Base-by-base conservation (phyloP, 2,329 filamentous ascomycete genomes). In the Pestalotiopsis sp. region DNA sequence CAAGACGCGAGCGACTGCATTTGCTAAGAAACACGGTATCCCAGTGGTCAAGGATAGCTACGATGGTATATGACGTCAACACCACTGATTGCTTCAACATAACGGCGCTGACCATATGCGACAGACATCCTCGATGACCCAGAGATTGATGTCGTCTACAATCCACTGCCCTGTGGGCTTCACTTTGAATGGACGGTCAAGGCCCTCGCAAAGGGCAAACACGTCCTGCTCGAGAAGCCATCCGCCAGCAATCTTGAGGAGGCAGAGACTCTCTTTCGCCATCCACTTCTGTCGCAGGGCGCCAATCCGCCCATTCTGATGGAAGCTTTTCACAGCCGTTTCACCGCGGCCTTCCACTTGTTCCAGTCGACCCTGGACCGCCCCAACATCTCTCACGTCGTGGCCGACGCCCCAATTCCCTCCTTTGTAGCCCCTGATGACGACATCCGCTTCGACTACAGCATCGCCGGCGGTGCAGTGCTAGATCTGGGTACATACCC, bases 211-310 rank as follows among this genome's bases (percentile, higher is more conserved):
- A 80, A 79, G 2, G 81, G 80, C 7, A 85, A 84, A 66, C 82
- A 84, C 69, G 82, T 85, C 23, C 77, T 84, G 0, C 74, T 84
- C 11, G 83, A 85, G 70, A 85, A 85, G 70, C 83, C 83, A 0
- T 76, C 79, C 1, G 76, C 76, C 6, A 77, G 78, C 7, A 84
- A 83, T 70, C 71, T 77, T 1, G 68, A 63, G 0, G 80, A 84
- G 72, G 81, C 81, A 0, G 65, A 69, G 1, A 69, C 68, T 0
- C 73, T 84, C 7, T 82, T 82, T 67, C 66, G 73, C 0, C 70
- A 79, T 4, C 74, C 76, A 0, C 57, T 74, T 45, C 69, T 77
- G 49, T 73, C 70, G 17, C 65, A 74, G 2, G 71, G 75, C 0
- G 72, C 38, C 36, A 56, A 74, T 17, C 78, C 77, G 1, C 81